A percentile compares a stretch with the other conserved stretches of the same genome.
These are phyloP conservation scores for Dothistroma septosporum DNA, from an alignment of 2,329 filamentous ascomycete genomes.

Conservation along the genomic window DNA sequence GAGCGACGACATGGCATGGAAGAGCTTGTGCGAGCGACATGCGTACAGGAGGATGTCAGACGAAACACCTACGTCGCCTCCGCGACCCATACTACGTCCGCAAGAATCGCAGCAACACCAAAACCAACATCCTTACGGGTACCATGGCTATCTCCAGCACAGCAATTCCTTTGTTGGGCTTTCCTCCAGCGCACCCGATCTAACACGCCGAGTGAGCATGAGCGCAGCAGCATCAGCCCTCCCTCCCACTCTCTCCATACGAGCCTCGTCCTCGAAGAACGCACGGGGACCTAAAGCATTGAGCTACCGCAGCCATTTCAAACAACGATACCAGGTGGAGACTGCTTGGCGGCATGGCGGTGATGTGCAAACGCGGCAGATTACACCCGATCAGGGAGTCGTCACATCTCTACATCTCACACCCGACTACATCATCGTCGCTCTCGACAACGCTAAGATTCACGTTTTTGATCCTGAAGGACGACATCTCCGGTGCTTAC, in stretches of 20 bases:
- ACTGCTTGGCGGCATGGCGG: conserved; percentile 94
- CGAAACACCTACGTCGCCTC: conserved; percentile 29
- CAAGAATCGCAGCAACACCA: conserved; percentile 15
- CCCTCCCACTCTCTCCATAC: conserved; percentile 24
- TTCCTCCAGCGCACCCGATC: conserved; percentile 46
- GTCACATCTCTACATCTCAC: conserved; percentile 94
- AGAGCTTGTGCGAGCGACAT: conserved; percentile 92
- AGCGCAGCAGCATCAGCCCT: conserved; percentile 21
- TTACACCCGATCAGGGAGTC: conserved; percentile 93
- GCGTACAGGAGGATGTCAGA: conserved; percentile 66
- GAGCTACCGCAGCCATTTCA: conserved; percentile 95
- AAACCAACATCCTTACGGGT: conserved; percentile 29
- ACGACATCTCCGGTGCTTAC: conserved; percentile 78
- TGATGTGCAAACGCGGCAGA: conserved; percentile 75
- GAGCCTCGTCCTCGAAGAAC: conserved; percentile 35
- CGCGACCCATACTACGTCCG: conserved; percentile 19
- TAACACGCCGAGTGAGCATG: conserved; percentile 34
- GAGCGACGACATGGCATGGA: conserved; percentile 97
- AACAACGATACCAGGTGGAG: conserved; percentile 94
- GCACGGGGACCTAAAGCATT: conserved; percentile 59
- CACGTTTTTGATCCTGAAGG: conserved; percentile 95
- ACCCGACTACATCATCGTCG: conserved; percentile 93
- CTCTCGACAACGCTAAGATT: conserved; percentile 96
- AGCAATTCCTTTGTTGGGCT: conserved; percentile 35
- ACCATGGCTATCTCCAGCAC: conserved; percentile 22